Evolutionary conservation across 2,329 filamentous ascomycete species (phyloP).

Genomic region (Cryphonectria radicalis): DNA sequence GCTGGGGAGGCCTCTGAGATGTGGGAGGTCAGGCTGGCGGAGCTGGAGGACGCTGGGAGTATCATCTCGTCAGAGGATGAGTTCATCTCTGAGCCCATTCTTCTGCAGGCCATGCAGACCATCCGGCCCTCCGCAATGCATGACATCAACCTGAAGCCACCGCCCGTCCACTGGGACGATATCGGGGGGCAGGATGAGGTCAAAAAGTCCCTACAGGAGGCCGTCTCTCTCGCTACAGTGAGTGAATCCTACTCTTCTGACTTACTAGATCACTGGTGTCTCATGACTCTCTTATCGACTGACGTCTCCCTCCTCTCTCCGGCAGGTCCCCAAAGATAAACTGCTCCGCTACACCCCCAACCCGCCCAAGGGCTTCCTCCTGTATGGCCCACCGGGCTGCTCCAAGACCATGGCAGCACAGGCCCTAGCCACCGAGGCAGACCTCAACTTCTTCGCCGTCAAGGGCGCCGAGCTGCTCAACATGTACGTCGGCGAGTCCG

Average conservation of each 20-base stretch:
- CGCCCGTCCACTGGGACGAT: slow-evolving; percentile 82
- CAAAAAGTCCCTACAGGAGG: slow-evolving; percentile 63
- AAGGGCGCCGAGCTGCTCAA: slow-evolving; percentile 92
- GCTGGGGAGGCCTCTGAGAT: slow-evolving; percentile 52
- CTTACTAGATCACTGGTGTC: neutral
- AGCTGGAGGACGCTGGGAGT: slow-evolving; percentile 11
- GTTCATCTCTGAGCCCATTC: slow-evolving; percentile 52
- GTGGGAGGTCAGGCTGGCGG: slow-evolving; percentile 6
- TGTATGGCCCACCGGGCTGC: slow-evolving; percentile 93
- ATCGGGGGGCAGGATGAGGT: slow-evolving; percentile 84
- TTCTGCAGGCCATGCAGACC: slow-evolving; percentile 66
- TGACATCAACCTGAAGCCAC: slow-evolving; percentile 86
- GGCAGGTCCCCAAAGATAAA: slow-evolving; percentile 36
- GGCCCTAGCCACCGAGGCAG: slow-evolving; percentile 86
- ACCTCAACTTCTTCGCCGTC: slow-evolving; percentile 91
- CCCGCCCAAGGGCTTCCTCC: slow-evolving; percentile 79
- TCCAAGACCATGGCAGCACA: slow-evolving; percentile 93
- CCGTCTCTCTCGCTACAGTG: slow-evolving; percentile 46
- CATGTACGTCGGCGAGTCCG: slow-evolving; percentile 97
- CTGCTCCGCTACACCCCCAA: slow-evolving; percentile 47
- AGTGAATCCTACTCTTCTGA: neutral
- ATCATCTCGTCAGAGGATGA: slow-evolving; percentile 12
- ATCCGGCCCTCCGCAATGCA: slow-evolving; percentile 86
- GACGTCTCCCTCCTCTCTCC: neutral
- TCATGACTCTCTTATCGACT: slow-evolving; percentile 11